Percentiles rank a stretch among this genome's conserved stretches.
These are phyloP conservation scores for Alternaria arbusti DNA, from an alignment of 2,329 filamentous ascomycete species.

Conservation along the genomic window DNA sequence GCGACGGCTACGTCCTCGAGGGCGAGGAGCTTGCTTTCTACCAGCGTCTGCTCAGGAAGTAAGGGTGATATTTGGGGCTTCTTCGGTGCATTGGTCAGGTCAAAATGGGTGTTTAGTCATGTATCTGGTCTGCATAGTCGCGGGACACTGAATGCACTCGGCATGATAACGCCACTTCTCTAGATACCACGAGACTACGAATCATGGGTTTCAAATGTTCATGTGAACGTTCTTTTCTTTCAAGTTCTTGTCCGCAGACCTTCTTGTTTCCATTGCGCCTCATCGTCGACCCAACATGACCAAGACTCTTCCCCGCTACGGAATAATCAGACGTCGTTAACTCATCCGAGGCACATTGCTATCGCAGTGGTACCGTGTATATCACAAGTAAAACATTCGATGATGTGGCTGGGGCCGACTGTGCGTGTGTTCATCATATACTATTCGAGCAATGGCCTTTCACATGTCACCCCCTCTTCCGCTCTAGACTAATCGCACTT, in stretches of 20 bases:
- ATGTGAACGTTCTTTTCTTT: slow-evolving; percentile 21
- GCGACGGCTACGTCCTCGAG: slow-evolving; percentile 97
- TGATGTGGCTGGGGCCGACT: not conserved
- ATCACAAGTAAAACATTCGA: not conserved
- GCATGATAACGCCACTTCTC: slow-evolving; percentile 46
- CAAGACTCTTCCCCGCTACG: not conserved
- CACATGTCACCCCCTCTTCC: slow-evolving; percentile 1
- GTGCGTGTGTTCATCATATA: not conserved
- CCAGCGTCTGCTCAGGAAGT: slow-evolving; percentile 99
- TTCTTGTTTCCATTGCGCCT: not conserved
- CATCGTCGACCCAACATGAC: not conserved
- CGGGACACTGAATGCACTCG: slow-evolving; percentile 47
- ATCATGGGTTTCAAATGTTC: slow-evolving; percentile 41
- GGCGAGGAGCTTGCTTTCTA: slow-evolving; percentile 99
- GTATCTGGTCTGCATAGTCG: slow-evolving; percentile 51
- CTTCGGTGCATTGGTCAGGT: slow-evolving; percentile 50
- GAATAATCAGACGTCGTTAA: not conserved
- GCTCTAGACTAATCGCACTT: not conserved
- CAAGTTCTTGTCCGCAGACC: not conserved
- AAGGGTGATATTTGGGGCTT: slow-evolving; percentile 57
- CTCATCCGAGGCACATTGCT: not conserved
- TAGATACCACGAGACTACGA: slow-evolving; percentile 51
- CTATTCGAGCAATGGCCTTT: not conserved
- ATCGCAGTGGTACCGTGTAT: not conserved
- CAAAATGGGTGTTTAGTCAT: slow-evolving; percentile 51